These are phyloP conservation scores for Chaetomiaceae sp. DNA, from an alignment of 2,329 filamentous ascomycete species.

Conservation along the genomic window DNA sequence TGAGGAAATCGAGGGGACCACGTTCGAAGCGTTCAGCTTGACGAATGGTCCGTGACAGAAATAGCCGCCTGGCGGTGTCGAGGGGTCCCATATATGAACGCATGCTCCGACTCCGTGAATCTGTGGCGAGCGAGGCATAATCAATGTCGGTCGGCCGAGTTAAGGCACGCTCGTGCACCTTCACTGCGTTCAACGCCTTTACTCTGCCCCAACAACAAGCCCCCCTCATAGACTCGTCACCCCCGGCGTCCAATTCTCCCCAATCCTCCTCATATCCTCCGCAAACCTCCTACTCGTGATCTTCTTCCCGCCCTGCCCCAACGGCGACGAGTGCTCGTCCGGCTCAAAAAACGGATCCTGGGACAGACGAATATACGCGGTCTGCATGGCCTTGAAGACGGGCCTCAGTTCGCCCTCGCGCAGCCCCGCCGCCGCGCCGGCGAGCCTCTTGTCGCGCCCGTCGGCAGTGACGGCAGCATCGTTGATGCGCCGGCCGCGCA, in stretches of 20 bases:
- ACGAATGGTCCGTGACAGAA: constrained; percentile 15
- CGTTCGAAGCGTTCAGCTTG: constrained; percentile 37
- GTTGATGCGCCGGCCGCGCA: constrained; percentile 65
- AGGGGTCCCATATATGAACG: no score
- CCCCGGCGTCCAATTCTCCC: constrained; percentile 76
- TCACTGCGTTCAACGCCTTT: no score
- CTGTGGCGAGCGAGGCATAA: background rate
- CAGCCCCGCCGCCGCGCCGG: constrained; percentile 51
- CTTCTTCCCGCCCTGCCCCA: constrained; percentile 52
- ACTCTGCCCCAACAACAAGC: background rate
- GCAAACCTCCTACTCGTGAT: constrained; percentile 79
- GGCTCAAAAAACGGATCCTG: constrained; percentile 95
- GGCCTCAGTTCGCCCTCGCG: constrained; percentile 83
- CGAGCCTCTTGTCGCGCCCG: constrained; percentile 23
- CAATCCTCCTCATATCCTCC: constrained; percentile 78
- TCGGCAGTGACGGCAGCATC: constrained; percentile 24
- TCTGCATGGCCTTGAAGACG: constrained; percentile 86
- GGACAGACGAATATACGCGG: constrained; percentile 80
- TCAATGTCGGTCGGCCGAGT: no score
- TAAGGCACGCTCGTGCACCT: no score
- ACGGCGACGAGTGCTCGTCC: constrained; percentile 66
- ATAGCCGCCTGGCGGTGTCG: no score
- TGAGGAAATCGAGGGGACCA: constrained; percentile 29
- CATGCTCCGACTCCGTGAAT: no score
- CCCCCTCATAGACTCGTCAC: constrained; percentile 48